Conservation (phyloP, 495 filamentous ascomycete species). For the Xylaria nigripes region DNA sequence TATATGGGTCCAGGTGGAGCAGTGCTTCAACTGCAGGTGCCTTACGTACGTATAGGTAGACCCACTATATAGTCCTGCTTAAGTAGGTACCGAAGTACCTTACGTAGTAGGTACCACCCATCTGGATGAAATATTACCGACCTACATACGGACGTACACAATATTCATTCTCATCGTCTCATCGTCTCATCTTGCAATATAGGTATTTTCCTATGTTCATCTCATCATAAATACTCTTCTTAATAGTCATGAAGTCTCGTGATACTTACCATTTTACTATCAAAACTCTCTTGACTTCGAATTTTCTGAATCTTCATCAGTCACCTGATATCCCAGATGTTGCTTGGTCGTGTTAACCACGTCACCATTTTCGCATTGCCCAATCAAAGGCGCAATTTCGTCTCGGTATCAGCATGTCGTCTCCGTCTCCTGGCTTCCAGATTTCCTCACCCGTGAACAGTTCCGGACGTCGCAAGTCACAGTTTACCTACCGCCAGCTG, state of each 20-base stretch:
- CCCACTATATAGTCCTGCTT: too few relatives aligned
- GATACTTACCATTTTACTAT: not conserved
- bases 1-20: too few relatives aligned
- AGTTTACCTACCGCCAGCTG: constrained; percentile 79
- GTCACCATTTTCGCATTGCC: not conserved
- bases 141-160: too few relatives aligned
- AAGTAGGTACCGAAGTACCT: too few relatives aligned
- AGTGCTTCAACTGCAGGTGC: too few relatives aligned
- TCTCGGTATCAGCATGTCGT: constrained; percentile 18
- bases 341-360: constrained; percentile 3
- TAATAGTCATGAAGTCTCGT: not conserved
- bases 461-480: constrained; percentile 47
- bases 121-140: too few relatives aligned
- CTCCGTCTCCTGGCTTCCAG: constrained; percentile 24
- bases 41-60: too few relatives aligned
- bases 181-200: not conserved
- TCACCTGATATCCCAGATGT: not conserved
- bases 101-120: too few relatives aligned
- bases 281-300: not conserved
- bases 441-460: constrained; percentile 32
- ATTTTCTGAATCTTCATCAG: not conserved
- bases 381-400: not conserved
- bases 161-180: not conserved
- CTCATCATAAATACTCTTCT: not conserved
- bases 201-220: not conserved